phyloP scores from a whole-genome alignment of 2,329 filamentous ascomycete species.

The Colletotrichum trifolii region DNA sequence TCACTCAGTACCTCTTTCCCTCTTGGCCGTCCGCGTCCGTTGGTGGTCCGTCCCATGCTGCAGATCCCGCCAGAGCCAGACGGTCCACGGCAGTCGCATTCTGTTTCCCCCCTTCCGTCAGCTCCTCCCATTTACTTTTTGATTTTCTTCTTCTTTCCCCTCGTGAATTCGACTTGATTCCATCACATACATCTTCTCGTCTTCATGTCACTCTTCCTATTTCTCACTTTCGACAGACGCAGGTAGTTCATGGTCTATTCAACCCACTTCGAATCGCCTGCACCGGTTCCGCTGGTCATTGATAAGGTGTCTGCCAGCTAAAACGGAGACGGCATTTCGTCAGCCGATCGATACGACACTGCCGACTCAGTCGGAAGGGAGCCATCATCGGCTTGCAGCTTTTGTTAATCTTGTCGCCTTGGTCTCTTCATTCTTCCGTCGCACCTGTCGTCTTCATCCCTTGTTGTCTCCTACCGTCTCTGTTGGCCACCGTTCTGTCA shows the following conservation, averaged over 20 bases:
- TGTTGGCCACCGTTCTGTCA: no score
- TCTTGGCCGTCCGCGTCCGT: neutral
- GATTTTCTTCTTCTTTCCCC: constrained; percentile 6
- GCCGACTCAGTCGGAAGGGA: constrained; percentile 6
- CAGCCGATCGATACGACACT: neutral
- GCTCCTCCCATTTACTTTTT: constrained; percentile 8
- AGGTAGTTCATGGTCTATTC: no score
- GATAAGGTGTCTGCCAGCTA: neutral
- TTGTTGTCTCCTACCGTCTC: no score
- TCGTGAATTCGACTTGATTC: neutral
- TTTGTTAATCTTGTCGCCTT: no score
- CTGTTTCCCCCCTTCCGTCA: constrained; percentile 13
- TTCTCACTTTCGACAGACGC: no score
- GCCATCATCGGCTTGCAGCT: neutral
- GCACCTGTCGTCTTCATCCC: no score
- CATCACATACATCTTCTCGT: neutral
- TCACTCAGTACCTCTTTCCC: constrained; percentile 2
- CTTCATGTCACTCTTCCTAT: neutral
- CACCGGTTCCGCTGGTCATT: no score
- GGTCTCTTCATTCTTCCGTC: no score
- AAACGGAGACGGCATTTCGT: constrained; percentile 10
- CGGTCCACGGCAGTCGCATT: neutral
- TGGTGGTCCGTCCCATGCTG: no score
- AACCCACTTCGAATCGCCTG: no score
- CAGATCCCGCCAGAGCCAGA: no score